phyloP scores from a whole-genome alignment of 106 monocot genomes.

The Dactylorhiza incarnata region DNA sequence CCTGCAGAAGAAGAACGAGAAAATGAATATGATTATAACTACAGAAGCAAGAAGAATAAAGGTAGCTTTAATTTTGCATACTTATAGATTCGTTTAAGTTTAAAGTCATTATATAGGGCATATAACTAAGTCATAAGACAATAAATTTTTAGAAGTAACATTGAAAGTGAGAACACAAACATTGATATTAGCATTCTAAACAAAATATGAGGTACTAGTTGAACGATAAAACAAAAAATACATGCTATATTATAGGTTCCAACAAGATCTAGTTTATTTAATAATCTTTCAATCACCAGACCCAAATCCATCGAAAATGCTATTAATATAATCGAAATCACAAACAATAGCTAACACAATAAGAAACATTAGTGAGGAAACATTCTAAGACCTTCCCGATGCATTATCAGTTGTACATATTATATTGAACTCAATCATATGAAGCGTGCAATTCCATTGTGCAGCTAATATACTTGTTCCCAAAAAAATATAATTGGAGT shows the following conservation, averaged over 20 bases:
- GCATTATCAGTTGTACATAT: too few relatives aligned
- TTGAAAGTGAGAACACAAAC: neutral
- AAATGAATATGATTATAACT: neutral
- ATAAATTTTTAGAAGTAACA: neutral
- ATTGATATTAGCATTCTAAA: neutral
- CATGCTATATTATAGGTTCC: too few relatives aligned
- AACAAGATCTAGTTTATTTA: neutral
- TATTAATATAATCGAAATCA: too few relatives aligned
- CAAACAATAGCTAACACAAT: too few relatives aligned
- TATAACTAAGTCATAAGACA: neutral
- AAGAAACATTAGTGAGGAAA: too few relatives aligned
- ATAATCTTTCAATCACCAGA: neutral
- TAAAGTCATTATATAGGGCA: neutral
- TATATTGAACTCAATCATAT: too few relatives aligned
- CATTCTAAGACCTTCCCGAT: too few relatives aligned
- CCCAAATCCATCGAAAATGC: neutral
- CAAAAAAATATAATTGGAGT: neutral
- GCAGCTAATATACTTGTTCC: too few relatives aligned
- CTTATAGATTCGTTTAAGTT: neutral
- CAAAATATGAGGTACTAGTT: too few relatives aligned
- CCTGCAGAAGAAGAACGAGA: constrained; percentile 33
- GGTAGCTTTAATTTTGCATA: neutral
- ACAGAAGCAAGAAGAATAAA: neutral
- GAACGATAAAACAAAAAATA: too few relatives aligned
- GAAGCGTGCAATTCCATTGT: too few relatives aligned